Conservation (phyloP, 495 filamentous ascomycete species). For the Tuber brumale region DNA sequence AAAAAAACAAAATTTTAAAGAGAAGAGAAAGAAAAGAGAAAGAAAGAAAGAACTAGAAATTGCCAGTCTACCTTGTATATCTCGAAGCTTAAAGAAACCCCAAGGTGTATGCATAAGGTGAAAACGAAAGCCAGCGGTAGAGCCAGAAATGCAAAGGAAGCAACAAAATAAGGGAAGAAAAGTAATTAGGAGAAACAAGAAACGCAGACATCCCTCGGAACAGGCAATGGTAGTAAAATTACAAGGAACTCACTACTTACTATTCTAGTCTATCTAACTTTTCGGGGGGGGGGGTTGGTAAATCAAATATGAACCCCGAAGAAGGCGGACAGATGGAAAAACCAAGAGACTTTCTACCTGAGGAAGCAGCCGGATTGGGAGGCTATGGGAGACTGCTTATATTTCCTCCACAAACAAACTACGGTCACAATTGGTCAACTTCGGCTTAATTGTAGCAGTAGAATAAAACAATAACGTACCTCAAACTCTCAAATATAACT, state of each 20-base stretch:
- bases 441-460: not conserved
- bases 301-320: not conserved
- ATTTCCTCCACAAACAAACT: conserved; percentile 4
- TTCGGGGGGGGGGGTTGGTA: too few species aligned
- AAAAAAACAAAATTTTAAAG: not conserved
- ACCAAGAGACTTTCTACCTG: not conserved
- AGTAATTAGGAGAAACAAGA: not conserved
- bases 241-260: not conserved
- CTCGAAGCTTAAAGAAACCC: not conserved
- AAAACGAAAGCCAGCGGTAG: not conserved
- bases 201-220: not conserved
- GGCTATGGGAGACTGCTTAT: not conserved
- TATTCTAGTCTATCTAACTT: not conserved
- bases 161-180: not conserved
- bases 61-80: not conserved
- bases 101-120: not conserved
- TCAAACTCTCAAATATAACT: conserved; percentile 68
- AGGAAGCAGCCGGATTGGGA: not conserved
- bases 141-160: not conserved
- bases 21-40: too few species aligned
- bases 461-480: conserved; percentile 40
- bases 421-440: not conserved
- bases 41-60: not conserved
- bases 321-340: not conserved
- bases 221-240: not conserved